Base-by-base conservation (phyloP, 2,329 filamentous ascomycete species). In the Xylariaceae sp. region DNA sequence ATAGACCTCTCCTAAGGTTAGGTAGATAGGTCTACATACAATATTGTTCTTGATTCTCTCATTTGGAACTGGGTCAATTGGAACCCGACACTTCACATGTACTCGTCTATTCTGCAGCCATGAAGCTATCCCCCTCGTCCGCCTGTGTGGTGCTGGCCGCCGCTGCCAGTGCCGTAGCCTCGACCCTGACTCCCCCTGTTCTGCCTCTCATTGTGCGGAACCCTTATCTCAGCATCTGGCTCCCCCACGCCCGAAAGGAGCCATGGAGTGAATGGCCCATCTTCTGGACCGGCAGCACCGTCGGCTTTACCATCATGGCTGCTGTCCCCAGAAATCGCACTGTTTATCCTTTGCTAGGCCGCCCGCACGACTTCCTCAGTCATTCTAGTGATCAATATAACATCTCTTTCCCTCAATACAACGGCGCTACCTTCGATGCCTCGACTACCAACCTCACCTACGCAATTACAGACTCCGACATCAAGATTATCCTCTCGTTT, bases 251-350 rank as follows among this genome's bases (percentile, higher is more conserved):
- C 33, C 77, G 89, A 55, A 77, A 85, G 45, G 75, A 76, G 37
- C 89, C 89, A 2, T 94, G 88, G 88, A 77, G 81, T 43, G 78
- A 80, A 67, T 95, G 89, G 89, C 89, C 89, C 20, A 92, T 92
- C 64, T 90, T 91, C 64, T 91, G 83, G 75, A 87, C 84, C 6
- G 86, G 86, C 25, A 58, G 55, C 19, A 60, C 57, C 12, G 61
- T 77, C 42, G 75, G 74, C 11, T 74, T 78, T 54, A 72, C 72
- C 3, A 63, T 75, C 35, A 72, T 78, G 68, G 72, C 70, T 20
- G 65, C 67, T 2, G 65, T 75, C 21, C 69, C 71, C 1, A 62
- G 64, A 5, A 64, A 66, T 3, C 61, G 63, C 23, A 67, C 64
- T 6, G 68, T 76, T 25, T 78, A 74, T 49, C 74, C 75, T 19